Evolutionary conservation across 1,139 yeast genomes (phyloP).

Genomic region (Pichia sp.): DNA sequence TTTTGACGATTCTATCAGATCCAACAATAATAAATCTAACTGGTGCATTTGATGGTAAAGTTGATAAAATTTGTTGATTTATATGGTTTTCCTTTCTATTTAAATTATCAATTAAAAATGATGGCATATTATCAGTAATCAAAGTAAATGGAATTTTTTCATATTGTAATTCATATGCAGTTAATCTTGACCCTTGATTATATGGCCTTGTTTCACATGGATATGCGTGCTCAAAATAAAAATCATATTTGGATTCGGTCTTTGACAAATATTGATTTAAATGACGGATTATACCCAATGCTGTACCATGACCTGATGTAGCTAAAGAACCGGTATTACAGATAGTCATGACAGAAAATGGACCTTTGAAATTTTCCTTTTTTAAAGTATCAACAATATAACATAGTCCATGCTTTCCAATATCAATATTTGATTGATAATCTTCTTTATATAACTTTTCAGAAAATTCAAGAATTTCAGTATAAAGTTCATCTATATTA

Average conservation of each 20-base stretch:
- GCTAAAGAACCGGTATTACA: constrained; percentile 89
- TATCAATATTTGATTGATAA: constrained; percentile 62
- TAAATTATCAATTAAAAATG: constrained; percentile 51
- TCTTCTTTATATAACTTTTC: constrained; percentile 66
- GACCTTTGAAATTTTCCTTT: constrained; percentile 49
- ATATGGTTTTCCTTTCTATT: constrained; percentile 20
- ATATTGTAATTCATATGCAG: constrained; percentile 83
- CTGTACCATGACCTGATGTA: constrained; percentile 97
- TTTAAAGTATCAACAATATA: constrained; percentile 48
- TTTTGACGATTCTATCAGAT: constrained; percentile 88
- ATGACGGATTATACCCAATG: constrained; percentile 83
- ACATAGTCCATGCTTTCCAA: constrained; percentile 78
- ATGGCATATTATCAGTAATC: constrained; percentile 88
- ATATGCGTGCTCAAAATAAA: constrained; percentile 54
- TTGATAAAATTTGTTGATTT: constrained; percentile 11
- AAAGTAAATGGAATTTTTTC: constrained; percentile 84
- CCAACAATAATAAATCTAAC: constrained; percentile 91
- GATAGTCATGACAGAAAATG: constrained; percentile 78
- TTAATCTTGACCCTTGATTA: constrained; percentile 90
- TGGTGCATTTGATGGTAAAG: constrained; percentile 40
- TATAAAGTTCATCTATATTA: constrained; percentile 32
- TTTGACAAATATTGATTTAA: constrained; percentile 35
- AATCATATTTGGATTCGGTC: constrained; percentile 28
- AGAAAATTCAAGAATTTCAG: constrained; percentile 44
- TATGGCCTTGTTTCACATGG: constrained; percentile 96